Evolutionary conservation across 2,329 filamentous ascomycete species (phyloP).

Genomic region (Leptographium procerum): DNA sequence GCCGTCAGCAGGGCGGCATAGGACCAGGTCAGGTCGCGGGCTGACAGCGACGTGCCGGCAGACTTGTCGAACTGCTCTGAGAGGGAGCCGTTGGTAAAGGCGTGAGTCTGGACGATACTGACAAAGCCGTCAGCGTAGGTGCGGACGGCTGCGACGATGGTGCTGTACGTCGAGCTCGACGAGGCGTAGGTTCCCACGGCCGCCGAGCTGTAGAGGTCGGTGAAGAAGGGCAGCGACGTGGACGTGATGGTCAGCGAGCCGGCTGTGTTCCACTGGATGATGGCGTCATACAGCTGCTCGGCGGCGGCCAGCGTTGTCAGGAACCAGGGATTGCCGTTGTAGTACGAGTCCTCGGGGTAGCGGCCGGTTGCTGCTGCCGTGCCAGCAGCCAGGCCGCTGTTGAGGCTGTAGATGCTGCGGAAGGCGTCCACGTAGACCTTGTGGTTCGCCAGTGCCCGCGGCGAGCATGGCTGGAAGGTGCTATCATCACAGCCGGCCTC

Average conservation of each 20-base stretch:
- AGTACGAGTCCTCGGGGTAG: slow-evolving; percentile 64
- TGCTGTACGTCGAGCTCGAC: slow-evolving; percentile 27
- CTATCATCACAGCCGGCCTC: slow-evolving; percentile 51
- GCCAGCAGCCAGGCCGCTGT: slow-evolving; percentile 50
- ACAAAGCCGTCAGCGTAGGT: slow-evolving; percentile 52
- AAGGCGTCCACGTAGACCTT: slow-evolving; percentile 68
- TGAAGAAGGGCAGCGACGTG: slow-evolving; percentile 61
- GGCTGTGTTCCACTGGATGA: slow-evolving; percentile 56
- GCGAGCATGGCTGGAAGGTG: slow-evolving; percentile 71
- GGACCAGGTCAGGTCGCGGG: slow-evolving; percentile 60
- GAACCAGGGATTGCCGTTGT: slow-evolving; percentile 66
- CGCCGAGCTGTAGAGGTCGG: slow-evolving; percentile 46
- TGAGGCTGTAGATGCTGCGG: slow-evolving; percentile 56
- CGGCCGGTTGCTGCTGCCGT: slow-evolving; percentile 52
- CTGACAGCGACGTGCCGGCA: slow-evolving; percentile 45
- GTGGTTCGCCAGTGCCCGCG: slow-evolving; percentile 60
- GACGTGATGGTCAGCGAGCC: slow-evolving; percentile 54
- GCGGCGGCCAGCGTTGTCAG: slow-evolving; percentile 65
- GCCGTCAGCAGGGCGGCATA: slow-evolving; percentile 60
- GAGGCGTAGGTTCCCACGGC: slow-evolving; percentile 49
- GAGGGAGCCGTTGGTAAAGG: slow-evolving; percentile 48
- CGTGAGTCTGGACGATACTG: slow-evolving; percentile 50
- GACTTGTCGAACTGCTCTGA: slow-evolving; percentile 53
- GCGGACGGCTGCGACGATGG: slow-evolving; percentile 45
- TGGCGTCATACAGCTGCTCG: slow-evolving; percentile 67